Evolutionary conservation across 2,329 filamentous ascomycete species (phyloP), one percentile per base, ranked within the genome.

Genomic region (Trichoderma hamatum): DNA sequence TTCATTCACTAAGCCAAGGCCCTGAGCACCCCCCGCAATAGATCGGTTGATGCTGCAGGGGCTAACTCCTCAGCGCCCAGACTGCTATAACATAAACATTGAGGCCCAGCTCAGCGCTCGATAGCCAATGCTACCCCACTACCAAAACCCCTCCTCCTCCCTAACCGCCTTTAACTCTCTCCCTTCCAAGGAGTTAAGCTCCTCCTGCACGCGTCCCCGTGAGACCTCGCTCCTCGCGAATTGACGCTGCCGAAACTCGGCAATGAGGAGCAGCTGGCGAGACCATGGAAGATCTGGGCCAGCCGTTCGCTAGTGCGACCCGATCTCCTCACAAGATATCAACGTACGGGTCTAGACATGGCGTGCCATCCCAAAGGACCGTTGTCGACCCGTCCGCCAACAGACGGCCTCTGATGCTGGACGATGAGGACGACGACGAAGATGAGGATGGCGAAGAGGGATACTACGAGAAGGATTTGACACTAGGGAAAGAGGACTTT

Each of bases 311-410:
- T 72, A 79, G 74, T 70, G 59, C 72, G 68, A 73, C 78, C 65
- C 77, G 76, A 71, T 80, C 81, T 70, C 77, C 80, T 70, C 69
- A 74, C 70, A 59, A 70, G 59, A 34, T 58, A 28, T 56, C 68
- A 11, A 55, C 61, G 52, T 64, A 60, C 19, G 52, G 62, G 34
- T 52, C 65, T 5, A 34, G 73, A 60, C 76, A 72, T 63, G 81
- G 83, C 58, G 75, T 86, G 61, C 84, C 85, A 70, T 84, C 85
- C 9, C 86, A 88, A 72, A 86, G 85, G 79, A 87, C 86, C 72
- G 77, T 80, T 66, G 75, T 78, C 70, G 76, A 78, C 71, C 65
- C 72, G 69, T 73, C 73, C 75, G 68, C 75, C 77, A 68, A 77
- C 78, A 70, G 60, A 61, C 14, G 64, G 19, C 46, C 77, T 34